Conservation (phyloP, 441 rosid genomes). For the Erodium chrysanthum region DNA sequence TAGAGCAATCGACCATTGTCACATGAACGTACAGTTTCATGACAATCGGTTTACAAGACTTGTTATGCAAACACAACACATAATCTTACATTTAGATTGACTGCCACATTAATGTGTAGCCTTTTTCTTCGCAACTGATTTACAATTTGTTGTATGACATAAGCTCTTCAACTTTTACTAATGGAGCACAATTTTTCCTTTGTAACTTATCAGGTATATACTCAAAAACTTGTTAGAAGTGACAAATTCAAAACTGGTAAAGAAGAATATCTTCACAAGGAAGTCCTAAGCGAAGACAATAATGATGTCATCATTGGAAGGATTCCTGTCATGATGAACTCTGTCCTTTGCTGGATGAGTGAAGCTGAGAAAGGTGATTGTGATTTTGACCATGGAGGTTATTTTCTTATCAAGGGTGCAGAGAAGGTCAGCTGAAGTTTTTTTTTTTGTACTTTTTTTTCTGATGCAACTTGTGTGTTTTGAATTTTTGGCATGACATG, state of each 20-base stretch:
- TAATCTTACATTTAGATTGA: background rate
- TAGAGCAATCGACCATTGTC: no score
- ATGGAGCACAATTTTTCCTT: slow-evolving; percentile 9
- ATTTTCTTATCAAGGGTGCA: slow-evolving; percentile 79
- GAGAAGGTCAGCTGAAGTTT: slow-evolving; percentile 51
- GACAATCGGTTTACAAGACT: background rate
- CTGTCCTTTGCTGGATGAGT: slow-evolving; percentile 71
- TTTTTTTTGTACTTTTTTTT: background rate
- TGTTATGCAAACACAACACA: background rate
- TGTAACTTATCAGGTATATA: slow-evolving; percentile 41
- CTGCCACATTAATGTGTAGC: background rate
- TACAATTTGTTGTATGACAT: background rate
- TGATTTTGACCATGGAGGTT: slow-evolving; percentile 85
- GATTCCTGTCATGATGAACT: slow-evolving; percentile 87
- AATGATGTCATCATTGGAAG: slow-evolving; percentile 56
- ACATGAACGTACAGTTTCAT: background rate
- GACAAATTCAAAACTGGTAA: slow-evolving; percentile 87
- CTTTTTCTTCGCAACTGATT: no score
- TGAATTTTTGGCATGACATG: background rate
- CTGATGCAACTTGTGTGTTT: background rate
- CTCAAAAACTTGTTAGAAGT: slow-evolving; percentile 32
- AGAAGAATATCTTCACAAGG: slow-evolving; percentile 39
- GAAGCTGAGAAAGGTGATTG: slow-evolving; percentile 55
- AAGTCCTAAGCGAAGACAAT: slow-evolving; percentile 25
- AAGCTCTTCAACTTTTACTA: background rate